Evolutionary conservation across 2,329 filamentous ascomycete genomes (phyloP), one percentile per base, ranked within the genome.

Genomic region (Eutypa lata): DNA sequence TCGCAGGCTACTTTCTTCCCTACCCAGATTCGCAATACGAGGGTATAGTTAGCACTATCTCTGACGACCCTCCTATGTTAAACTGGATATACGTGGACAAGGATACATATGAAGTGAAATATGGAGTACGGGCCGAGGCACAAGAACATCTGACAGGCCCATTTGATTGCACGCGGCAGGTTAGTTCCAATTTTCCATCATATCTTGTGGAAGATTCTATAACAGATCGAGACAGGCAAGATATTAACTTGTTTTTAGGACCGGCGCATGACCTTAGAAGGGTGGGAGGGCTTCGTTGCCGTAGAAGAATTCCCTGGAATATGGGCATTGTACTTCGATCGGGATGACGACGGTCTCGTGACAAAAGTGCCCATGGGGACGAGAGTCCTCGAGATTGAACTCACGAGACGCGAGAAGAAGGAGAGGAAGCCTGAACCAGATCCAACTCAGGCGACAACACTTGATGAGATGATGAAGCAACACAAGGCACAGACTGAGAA

Each of bases 1-100:
- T 81, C 59, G 73, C 78, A 3, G 81, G 81, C 24, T 83, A 84
- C 60, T 83, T 75, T 57, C 68, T 83, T 21, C 79, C 80, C 2
- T 83, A 83, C 57, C 80, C 81, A 3, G 80, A 80, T n/a, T 57
- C 71, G n/a, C 53, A 65, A 24, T 71, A 74, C 43, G 71, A 76
- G 37, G 76, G 76, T 3, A 64, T 79, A 2, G 76, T 79, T 26
- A 77, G 72, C 47, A 78, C 74, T 10, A 78, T 79, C 38, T 75
- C 71, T 33, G 72, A 77, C 48, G 73, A 73, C 14, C 73, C 76
- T n/a, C 76, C 76, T 1, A 72, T 77, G 56, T 67, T 79, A 59
- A 79, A 79, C 62, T 79, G 76, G 76, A 73, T 79, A 56, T 79
- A 74, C 52, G 66, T 78, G 44, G 72, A 79, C 60, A 69, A 68